Conservation (phyloP, 768 basidiomycete genomes). For the Leccinum obscurum region DNA sequence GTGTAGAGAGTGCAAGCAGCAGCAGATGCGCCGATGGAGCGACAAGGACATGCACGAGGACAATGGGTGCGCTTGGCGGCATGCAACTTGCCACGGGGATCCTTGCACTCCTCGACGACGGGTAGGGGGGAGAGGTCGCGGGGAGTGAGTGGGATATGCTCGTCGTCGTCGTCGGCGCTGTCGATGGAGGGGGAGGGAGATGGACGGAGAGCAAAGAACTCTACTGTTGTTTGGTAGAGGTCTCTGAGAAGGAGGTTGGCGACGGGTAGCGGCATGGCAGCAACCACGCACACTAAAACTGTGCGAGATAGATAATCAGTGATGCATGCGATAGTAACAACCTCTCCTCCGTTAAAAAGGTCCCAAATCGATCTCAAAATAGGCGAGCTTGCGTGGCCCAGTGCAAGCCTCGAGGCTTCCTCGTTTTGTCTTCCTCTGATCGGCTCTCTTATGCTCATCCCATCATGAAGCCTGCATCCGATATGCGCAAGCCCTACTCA, state of each 20-base stretch:
- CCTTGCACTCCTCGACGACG: slow-evolving; percentile 44
- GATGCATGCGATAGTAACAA: slow-evolving; percentile 17
- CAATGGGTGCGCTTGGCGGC: slow-evolving; percentile 37
- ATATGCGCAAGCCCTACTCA: slow-evolving; percentile 72
- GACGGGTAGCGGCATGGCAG: slow-evolving; percentile 42
- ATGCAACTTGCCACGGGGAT: slow-evolving; percentile 31
- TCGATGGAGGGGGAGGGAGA: slow-evolving; percentile 21
- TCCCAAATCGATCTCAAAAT: too few species aligned
- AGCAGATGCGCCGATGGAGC: slow-evolving; percentile 39
- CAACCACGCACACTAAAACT: background rate
- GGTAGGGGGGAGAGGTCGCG: slow-evolving; percentile 38
- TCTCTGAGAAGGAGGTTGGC: slow-evolving; percentile 47
- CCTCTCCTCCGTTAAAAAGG: too few species aligned
- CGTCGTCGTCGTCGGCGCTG: slow-evolving; percentile 30
- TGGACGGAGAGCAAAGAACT: slow-evolving; percentile 51
- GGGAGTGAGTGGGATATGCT: slow-evolving; percentile 29
- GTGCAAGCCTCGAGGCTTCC: slow-evolving; percentile 21
- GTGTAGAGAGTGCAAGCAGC: slow-evolving; percentile 42
- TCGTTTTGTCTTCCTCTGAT: slow-evolving; percentile 1
- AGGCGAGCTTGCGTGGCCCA: slow-evolving; percentile 22
- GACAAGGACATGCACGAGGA: slow-evolving; percentile 33
- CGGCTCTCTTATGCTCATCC: background rate
- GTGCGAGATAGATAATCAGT: slow-evolving; percentile 41
- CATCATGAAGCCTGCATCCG: slow-evolving; percentile 46
- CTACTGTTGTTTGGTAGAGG: slow-evolving; percentile 57